Evolutionary conservation across 2,329 filamentous ascomycete species (phyloP).

Genomic region (Cladosporium cucumerinum): DNA sequence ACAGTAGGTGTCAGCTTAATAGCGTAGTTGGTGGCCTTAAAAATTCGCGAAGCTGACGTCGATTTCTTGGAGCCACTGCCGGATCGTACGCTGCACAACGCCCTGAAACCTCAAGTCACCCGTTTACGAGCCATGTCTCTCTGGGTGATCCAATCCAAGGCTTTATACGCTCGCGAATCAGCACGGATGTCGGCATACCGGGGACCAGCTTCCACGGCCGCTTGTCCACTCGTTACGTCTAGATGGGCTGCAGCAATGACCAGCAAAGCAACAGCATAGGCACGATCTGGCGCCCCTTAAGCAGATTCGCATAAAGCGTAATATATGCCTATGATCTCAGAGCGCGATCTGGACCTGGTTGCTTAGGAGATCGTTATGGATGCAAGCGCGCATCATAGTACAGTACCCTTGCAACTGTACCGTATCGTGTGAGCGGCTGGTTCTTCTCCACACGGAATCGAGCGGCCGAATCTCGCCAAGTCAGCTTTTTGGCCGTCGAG

Average conservation of each 20-base stretch:
- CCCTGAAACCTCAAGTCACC: background rate
- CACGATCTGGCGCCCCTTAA: background rate
- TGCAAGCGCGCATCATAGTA: background rate
- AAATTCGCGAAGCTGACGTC: too few species aligned
- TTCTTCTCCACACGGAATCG: constrained; percentile 1
- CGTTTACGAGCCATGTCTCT: background rate
- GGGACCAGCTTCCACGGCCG: constrained; percentile 1
- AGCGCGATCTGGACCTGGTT: background rate
- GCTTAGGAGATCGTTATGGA: background rate
- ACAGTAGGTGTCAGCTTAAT: too few species aligned
- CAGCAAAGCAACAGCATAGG: background rate
- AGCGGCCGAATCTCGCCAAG: constrained; percentile 1
- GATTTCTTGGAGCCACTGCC: too few species aligned
- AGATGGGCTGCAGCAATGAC: background rate
- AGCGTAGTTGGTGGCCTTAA: too few species aligned
- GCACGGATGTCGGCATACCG: constrained; percentile 1
- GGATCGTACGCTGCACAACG: background rate
- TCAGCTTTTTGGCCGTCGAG: background rate
- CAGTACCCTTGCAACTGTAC: background rate
- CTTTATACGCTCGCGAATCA: background rate
- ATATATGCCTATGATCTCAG: background rate
- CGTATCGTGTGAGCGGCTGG: background rate
- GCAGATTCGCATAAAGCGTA: background rate
- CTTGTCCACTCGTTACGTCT: background rate
- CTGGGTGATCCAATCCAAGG: background rate